Evolutionary conservation across 2,329 filamentous ascomycete genomes (phyloP), one percentile per base, ranked within the genome.

Genomic region (Trichoderma atroviride): DNA sequence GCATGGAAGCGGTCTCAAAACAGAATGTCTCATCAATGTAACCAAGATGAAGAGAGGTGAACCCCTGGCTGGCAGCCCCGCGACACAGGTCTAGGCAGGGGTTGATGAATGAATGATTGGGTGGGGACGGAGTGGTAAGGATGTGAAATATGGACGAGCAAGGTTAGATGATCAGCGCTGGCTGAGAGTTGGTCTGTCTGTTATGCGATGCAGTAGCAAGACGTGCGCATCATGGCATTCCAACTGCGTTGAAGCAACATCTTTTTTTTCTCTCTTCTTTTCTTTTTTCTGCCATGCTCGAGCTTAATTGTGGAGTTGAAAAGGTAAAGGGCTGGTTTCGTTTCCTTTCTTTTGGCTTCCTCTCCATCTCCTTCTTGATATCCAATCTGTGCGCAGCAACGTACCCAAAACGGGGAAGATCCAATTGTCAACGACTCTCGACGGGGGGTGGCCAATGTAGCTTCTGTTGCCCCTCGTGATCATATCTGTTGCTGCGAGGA

Each of bases 391-490:
- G 19, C 53, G 53, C 63, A 29, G 35, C 37, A 33, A 70, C 81
- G 75, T 81, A 82, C 81, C 80, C 76, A 78, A 74, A 77, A 76
- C 55, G 68, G 70, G 37, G 75, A 76, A 73, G 77, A 77, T 73
- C 76, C 77, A 73, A 79, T 80, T 72, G 77, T 84, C 78, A 85
- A 76, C 74, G 83, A 84, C 73, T 86, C 83, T 82, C 82, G 81
- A 76, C 82, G 81, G 73, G 81, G 75, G 80, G 81, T 74, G 80
- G 82, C 81, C 81, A 83, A 75, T 75, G 75, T 74, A 79, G 79
- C 29, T 67, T 59, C 40, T 59, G 63, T 73, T 73, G 74, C 66
- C 73, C 75, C 74, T 76, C 76, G 73, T 74, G 79, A 73, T 80
- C 83, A 83, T 84, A 69, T 78, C 81, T 77, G 73, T 76, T 74